Base-by-base conservation (phyloP, 805 yeast species). In the Phaffomyces opuntiae region DNA sequence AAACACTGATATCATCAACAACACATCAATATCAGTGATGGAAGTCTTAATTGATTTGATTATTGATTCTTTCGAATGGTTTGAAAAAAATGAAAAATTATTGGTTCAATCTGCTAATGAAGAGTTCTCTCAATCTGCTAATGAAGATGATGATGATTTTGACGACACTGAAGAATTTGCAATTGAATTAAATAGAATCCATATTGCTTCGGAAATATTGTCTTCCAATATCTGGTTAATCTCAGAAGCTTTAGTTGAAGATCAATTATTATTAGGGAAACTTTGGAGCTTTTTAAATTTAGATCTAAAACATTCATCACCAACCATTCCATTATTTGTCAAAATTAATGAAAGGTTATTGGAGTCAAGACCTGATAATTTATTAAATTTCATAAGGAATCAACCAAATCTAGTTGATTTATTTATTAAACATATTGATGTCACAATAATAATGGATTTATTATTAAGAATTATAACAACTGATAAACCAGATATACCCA, bases 171-270 rank as follows among this genome's bases (percentile, higher is more conserved):
- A 55, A 50, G 61, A 48, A 50, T 40, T 47, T 45, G 48, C 44
- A 37, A 49, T 36, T 46, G 54, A 47, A 48, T 48, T 49, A 43
- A 60, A 60, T 42, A 51, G 70, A 47, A 74, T 83, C 5, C 80
- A 77, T 49, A 66, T 78, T 44, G 86, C 95, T 1, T 84, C 96
- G 0, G 98, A 91, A 59, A 84, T 93, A 17, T 72, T 93, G 42
- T 78, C 90, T 16, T 83, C 88, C 14, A 96, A 91, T 60, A 88
- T 87, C 16, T 89, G 97, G 96, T 79, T 93, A 3, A 72, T 93
- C 32, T 83, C 93, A 3, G 96, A 93, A 59, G 80, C 95, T 1
- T 78, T 93, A 43, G 84, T 91, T 73, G 91, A 86, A 55, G 79
- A 81, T 45, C 70, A 78, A 4, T 65, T 67, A 7, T 73, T 85